These are phyloP conservation scores for Mariannaea elegans DNA, from an alignment of 2,329 filamentous ascomycete species.

Conservation along the genomic window DNA sequence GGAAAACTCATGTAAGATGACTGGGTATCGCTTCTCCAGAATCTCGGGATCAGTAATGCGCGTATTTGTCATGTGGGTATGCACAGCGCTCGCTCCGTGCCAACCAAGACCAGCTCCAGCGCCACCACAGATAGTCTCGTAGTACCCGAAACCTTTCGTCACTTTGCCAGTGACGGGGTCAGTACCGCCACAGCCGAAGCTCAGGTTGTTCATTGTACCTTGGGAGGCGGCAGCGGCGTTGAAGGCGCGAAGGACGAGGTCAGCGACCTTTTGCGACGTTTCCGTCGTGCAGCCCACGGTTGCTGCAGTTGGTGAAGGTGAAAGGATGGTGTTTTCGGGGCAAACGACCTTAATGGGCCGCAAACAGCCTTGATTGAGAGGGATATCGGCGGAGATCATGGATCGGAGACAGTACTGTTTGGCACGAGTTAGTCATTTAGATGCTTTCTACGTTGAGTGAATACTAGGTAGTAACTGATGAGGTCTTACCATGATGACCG, in stretches of 20 bases:
- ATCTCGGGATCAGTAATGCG: slow-evolving; percentile 49
- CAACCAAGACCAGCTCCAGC: slow-evolving; percentile 43
- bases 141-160: slow-evolving; percentile 46
- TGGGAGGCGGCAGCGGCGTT: slow-evolving; percentile 77
- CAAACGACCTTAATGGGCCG: slow-evolving; percentile 41
- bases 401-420: slow-evolving; percentile 43
- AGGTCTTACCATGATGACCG: slow-evolving; percentile 40
- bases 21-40: slow-evolving; percentile 47
- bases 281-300: slow-evolving; percentile 46
- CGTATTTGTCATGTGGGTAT: slow-evolving; percentile 50
- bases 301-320: slow-evolving; percentile 44
- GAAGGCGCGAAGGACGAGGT: slow-evolving; percentile 81
- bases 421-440: neutral
- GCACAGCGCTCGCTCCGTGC: slow-evolving; percentile 43
- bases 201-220: slow-evolving; percentile 84
- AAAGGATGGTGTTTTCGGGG: slow-evolving; percentile 44
- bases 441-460: neutral
- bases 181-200: slow-evolving; percentile 73
- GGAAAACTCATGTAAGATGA: slow-evolving; percentile 44
- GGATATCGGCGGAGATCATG: slow-evolving; percentile 46
- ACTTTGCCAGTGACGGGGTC: slow-evolving; percentile 37
- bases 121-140: slow-evolving; percentile 48
- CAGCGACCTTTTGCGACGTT: slow-evolving; percentile 52
- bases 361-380: slow-evolving; percentile 60
- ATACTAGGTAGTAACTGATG: fast-evolving